Base-by-base conservation (phyloP, 305 asterid genomes). In the Fraxinus xanthoxyloides region DNA sequence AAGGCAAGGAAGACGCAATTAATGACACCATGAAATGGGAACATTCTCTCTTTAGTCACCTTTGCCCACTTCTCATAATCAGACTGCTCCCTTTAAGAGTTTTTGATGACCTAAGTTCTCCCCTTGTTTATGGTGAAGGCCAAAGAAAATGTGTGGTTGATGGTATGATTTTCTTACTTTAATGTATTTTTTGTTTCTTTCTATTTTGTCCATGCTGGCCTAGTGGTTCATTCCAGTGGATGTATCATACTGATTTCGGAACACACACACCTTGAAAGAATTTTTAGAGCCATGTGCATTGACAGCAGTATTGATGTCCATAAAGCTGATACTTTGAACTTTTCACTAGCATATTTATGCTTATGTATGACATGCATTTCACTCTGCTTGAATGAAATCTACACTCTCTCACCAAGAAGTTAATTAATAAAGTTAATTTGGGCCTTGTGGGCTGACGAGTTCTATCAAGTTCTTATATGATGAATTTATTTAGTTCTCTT, bases 31-130 rank as follows among this genome's bases (percentile, higher is more conserved):
- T 84, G 84, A 84, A 88, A 48, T 75, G 61, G 75, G 89, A 91
- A 82, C 77, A 84, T 69, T 82, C 88, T 79, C 89, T 95, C 72
- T 95, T 93, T 85, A 86, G 84, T 81, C 94, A 88, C 82, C 95
- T 95, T 80, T 92, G 97, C 87, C 99, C 98, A 24, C 89, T 94
- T 86, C 95, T 95, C 77, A 81, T 95, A 28, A 92, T 95, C 88
- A 92, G 92, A 87, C 88, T 95, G 82, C 99, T 95, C 84, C 99
- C 99, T 17, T 80, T 93, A 80, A 91, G 90, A 83, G 94, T 92
- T 85, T 95, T 95, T 82, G 94, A 92, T 79, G 87, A 95, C 87
- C 89, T 94, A 78, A 82, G 80, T 79, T 90, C 97, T 84, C 80
- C 89, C 82, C 81, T 90, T 24, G 85, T 95, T 83, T 94, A 94